Evolutionary conservation across 768 basidiomycete species (phyloP).

Genomic region (Pleurotus pulmonarius): DNA sequence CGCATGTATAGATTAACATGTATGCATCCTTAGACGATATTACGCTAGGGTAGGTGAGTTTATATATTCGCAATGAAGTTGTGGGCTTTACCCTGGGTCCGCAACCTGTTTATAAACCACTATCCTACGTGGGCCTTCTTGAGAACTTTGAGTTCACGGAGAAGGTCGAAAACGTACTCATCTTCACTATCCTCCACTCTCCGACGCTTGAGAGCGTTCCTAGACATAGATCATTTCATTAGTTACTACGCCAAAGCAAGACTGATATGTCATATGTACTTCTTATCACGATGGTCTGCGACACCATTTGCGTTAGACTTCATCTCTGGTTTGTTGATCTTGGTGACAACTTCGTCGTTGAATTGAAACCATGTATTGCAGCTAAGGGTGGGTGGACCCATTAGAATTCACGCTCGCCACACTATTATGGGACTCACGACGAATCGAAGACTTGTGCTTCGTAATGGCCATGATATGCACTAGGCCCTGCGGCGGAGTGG

Average conservation of each 20-base stretch:
- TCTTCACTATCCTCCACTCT: slow-evolving; percentile 61
- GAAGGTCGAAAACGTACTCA: slow-evolving; percentile 21
- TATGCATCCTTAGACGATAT: slow-evolving; percentile 86
- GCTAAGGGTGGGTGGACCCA: slow-evolving; percentile 28
- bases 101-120: too few species aligned
- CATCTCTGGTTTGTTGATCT: slow-evolving; percentile 51
- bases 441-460: slow-evolving; percentile 80
- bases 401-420: neutral
- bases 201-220: slow-evolving; percentile 44
- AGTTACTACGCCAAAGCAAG: slow-evolving; percentile 1
- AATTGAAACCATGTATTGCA: slow-evolving; percentile 83
- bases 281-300: slow-evolving; percentile 19
- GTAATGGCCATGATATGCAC: slow-evolving; percentile 90
- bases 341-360: slow-evolving; percentile 84
- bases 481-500: slow-evolving; percentile 26
- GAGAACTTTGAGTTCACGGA: too few species aligned
- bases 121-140: too few species aligned
- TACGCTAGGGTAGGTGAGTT: slow-evolving; percentile 27
- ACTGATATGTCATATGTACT: slow-evolving; percentile 8
- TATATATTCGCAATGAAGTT: slow-evolving; percentile 3
- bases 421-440: slow-evolving; percentile 39
- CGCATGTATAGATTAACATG: slow-evolving; percentile 86
- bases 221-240: slow-evolving; percentile 8
- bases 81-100: neutral
- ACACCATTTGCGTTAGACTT: slow-evolving; percentile 27